Base-by-base conservation (phyloP, 2,329 filamentous ascomycete genomes). In the Penicillium sp. region DNA sequence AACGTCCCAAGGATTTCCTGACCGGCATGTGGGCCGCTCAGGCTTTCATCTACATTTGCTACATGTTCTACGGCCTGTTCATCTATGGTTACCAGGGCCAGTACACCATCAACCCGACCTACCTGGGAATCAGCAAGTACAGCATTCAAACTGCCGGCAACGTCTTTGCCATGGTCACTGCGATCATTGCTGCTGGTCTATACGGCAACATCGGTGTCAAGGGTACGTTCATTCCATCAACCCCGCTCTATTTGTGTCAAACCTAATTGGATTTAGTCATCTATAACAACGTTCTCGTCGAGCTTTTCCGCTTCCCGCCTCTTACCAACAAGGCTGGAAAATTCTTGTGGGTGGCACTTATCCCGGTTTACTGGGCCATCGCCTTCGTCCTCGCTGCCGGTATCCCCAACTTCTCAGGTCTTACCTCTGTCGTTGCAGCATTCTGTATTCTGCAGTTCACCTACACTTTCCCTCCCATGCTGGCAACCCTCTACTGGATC, bases 381-480 rank as follows among this genome's bases (percentile, higher is more conserved):
- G 85, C 85, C 1, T 87, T 86, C 65, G 69, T 85, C 33, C 71
- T 87, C 49, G 84, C 80, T 1, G 82, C 82, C 3, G 80, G 81
- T 1, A 82, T 87, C 25, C 85, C 85, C 22, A 80, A 85, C 64
- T 80, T 84, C 61, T 79, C 77, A 2, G 78, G 78, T 42, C 70
- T 85, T 25, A 75, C 78, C 25, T 78, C 78, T 3, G 75, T 87
- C 48, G 80, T 87, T 14, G 81, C 80, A 3, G 83, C 84, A 1
- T 71, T 84, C 6, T 85, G 81, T 66, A 84, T 86, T 52, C 71
- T 87, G 57, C 81, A 85, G 55, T 86, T 87, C 72, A 84, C 82
- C 3, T 88, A 87, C 71, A 85, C 83, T 1, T 83, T 87, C 68
- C 84, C 85, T 0, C 81, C 84, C 0, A 71, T 84, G 56, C 71